Evolutionary conservation across 176 grass and related monocot genomes (phyloP).

Genomic region (Oryza australiensis): DNA sequence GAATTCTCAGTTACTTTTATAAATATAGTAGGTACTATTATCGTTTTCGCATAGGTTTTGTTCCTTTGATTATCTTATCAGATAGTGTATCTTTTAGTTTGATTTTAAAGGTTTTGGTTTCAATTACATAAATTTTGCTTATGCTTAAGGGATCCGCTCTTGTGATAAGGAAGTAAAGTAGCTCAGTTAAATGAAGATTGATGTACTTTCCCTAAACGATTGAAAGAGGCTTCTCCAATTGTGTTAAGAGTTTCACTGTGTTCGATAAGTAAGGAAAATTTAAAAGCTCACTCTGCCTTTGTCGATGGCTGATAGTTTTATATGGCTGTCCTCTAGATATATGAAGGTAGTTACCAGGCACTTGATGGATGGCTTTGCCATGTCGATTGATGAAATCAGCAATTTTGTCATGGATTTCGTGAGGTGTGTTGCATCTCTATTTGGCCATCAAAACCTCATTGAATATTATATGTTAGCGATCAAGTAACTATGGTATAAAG

Average conservation of each 20-base stretch:
- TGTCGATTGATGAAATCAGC: no score
- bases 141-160: neutral
- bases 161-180: conserved; percentile 65
- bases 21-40: neutral
- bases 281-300: conserved; percentile 9
- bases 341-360: conserved; percentile 84
- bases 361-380: no score
- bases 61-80: neutral
- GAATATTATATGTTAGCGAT: no score
- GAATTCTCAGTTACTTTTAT: neutral
- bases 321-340: conserved; percentile 55
- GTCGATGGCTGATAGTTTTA: conserved; percentile 16
- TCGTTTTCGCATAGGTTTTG: neutral
- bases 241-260: conserved; percentile 82
- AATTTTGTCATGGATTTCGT: no score
- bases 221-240: conserved; percentile 89
- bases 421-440: conserved; percentile 45
- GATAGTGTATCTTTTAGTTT: neutral
- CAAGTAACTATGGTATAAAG: neutral
- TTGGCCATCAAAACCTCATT: neutral
- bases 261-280: conserved; percentile 38
- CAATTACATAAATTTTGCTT: neutral
- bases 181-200: conserved; percentile 84
- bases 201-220: conserved; percentile 72
- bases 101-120: neutral